Conservation (phyloP, 139 green algal species). For the Asterochloris erici region DNA sequence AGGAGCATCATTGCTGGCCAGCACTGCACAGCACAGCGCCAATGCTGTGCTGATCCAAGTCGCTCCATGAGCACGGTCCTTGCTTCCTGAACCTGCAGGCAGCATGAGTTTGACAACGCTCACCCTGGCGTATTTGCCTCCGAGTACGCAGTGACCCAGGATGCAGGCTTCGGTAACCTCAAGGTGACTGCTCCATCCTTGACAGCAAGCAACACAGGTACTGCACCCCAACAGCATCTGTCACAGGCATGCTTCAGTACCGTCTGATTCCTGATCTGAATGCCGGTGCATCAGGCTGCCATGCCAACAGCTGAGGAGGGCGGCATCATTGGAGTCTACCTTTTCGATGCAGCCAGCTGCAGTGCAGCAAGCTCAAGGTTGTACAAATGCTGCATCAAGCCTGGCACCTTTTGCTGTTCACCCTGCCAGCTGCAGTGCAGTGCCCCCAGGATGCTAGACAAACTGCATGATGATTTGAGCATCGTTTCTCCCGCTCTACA, state of each 20-base stretch:
- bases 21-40: too few relatives aligned
- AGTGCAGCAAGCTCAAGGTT: too few relatives aligned
- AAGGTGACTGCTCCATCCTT: slow-evolving; percentile 1
- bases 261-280: neutral
- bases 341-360: too few relatives aligned
- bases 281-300: neutral
- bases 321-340: too few relatives aligned
- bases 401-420: neutral
- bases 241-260: neutral
- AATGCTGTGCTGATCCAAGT: too few relatives aligned
- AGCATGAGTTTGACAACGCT: slow-evolving; percentile 16
- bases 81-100: neutral
- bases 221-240: neutral
- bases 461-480: too few relatives aligned
- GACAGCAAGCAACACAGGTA: too few relatives aligned
- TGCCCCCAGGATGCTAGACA: neutral
- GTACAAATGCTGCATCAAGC: neutral
- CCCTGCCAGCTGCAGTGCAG: neutral
- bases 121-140: slow-evolving; percentile 36
- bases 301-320: neutral
- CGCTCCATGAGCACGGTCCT: too few relatives aligned
- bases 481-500: neutral
- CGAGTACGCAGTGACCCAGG: slow-evolving; percentile 47
- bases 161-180: slow-evolving; percentile 21
- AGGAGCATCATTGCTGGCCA: too few relatives aligned